phyloP scores from a whole-genome alignment of 2,329 filamentous ascomycete species.

The Neofusicoccum parvum region DNA sequence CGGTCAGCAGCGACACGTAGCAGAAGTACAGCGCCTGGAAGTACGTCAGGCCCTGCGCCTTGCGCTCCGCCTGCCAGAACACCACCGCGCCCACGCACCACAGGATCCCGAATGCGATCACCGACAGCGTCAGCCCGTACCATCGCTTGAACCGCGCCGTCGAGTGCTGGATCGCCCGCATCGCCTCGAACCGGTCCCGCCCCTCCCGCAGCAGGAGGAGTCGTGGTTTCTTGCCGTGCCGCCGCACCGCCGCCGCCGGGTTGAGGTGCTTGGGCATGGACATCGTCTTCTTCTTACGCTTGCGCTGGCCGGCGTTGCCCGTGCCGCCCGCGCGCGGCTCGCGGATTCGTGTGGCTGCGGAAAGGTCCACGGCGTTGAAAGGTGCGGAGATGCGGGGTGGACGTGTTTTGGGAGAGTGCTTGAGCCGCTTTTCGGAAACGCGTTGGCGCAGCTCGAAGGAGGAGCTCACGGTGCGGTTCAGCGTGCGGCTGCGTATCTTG shows the following conservation, averaged over 20 bases:
- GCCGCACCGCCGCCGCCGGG: constrained; percentile 22
- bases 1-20: constrained; percentile 79
- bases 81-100: constrained; percentile 81
- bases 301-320: neutral
- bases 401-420: neutral
- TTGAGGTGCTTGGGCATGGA: neutral
- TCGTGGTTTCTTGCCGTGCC: constrained; percentile 37
- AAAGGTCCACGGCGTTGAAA: constrained; percentile 23
- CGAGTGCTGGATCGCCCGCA: constrained; percentile 75
- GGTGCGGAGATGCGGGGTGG: constrained; percentile 26
- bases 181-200: constrained; percentile 72
- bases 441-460: constrained; percentile 51
- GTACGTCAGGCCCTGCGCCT: constrained; percentile 65
- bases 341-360: constrained; percentile 21
- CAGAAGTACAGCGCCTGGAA: constrained; percentile 84
- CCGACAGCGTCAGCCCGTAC: constrained; percentile 70
- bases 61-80: constrained; percentile 65
- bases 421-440: constrained; percentile 21
- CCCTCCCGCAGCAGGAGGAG: constrained; percentile 59
- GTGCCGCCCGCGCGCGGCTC: neutral
- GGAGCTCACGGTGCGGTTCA: constrained; percentile 56
- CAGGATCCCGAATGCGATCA: constrained; percentile 68
- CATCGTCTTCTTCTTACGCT: neutral
- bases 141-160: constrained; percentile 70
- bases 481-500: constrained; percentile 55